phyloP scores from a whole-genome alignment of 192 early-diverging fungal species.

The Linnemannia hyalina region DNA sequence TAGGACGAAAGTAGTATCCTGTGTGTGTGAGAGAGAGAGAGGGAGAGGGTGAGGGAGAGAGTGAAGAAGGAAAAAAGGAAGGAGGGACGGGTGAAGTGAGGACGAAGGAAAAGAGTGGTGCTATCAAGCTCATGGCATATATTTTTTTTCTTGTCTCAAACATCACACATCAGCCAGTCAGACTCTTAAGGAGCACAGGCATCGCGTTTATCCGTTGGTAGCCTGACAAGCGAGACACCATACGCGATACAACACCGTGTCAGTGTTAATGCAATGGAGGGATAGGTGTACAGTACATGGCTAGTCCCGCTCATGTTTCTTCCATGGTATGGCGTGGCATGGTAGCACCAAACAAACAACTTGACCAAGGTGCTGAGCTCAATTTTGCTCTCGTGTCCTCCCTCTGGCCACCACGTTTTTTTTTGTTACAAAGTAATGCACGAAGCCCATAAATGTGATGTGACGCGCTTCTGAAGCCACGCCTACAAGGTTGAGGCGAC shows the following conservation, averaged over 20 bases:
- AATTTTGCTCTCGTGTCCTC: not conserved
- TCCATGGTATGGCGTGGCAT: too few species aligned
- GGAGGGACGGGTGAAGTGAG: not conserved
- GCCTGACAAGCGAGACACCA: too few species aligned
- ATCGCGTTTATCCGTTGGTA: not conserved
- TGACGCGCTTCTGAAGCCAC: not conserved
- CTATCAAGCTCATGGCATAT: not conserved
- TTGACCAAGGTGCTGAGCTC: too few species aligned
- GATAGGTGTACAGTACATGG: too few species aligned
- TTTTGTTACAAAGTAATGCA: not conserved
- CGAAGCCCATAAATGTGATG: not conserved
- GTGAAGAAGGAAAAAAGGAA: not conserved
- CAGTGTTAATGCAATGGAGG: too few species aligned
- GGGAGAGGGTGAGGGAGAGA: not conserved
- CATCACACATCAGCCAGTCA: not conserved
- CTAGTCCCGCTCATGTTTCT: too few species aligned
- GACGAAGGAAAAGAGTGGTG: not conserved
- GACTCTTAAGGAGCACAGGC: not conserved
- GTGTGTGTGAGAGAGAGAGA: not conserved
- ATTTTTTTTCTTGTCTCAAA: slow-evolving; percentile 4
- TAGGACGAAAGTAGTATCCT: not conserved
- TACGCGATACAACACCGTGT: too few species aligned
- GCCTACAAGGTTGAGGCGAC: not conserved
- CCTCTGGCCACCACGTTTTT: not conserved
- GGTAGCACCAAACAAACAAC: too few species aligned